Evolutionary conservation across 225 moss, liverwort and hornwort species (phyloP).

Genomic region (Sphagnum contortum): DNA sequence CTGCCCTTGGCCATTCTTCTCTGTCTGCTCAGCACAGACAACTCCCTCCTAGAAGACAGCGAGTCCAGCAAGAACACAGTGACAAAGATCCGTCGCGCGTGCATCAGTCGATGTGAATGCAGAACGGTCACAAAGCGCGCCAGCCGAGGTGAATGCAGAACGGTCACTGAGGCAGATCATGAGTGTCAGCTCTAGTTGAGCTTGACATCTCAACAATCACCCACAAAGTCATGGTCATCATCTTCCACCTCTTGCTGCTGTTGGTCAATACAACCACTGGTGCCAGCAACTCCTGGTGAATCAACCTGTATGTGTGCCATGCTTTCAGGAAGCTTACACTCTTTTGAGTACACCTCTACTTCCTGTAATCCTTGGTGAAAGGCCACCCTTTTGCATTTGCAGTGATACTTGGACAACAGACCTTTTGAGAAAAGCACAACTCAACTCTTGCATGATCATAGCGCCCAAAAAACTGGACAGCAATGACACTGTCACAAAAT

Average conservation of each 20-base stretch:
- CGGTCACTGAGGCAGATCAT: too few species aligned
- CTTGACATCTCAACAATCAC: background rate
- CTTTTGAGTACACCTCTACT: slow-evolving; percentile 46
- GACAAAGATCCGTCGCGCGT: too few species aligned
- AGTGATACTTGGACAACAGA: slow-evolving; percentile 36
- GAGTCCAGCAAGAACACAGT: too few species aligned
- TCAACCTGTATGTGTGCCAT: slow-evolving; percentile 46
- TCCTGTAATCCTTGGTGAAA: slow-evolving; percentile 51
- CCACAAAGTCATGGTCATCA: slow-evolving; percentile 21
- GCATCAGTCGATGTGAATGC: too few species aligned
- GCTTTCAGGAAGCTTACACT: slow-evolving; percentile 45
- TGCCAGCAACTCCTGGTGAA: slow-evolving; percentile 5
- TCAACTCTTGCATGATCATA: slow-evolving; percentile 44
- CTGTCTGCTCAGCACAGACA: too few species aligned
- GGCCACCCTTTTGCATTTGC: slow-evolving; percentile 42
- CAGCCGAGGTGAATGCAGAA: too few species aligned
- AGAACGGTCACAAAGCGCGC: too few species aligned
- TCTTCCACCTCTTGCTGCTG: slow-evolving; percentile 18
- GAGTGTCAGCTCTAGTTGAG: too few species aligned
- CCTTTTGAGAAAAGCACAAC: slow-evolving; percentile 41
- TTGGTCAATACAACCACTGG: background rate
- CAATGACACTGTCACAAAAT: slow-evolving; percentile 29
- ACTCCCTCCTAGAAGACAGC: too few species aligned
- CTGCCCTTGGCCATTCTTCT: slow-evolving; percentile 52
- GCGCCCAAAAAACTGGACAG: slow-evolving; percentile 59